phyloP scores from a whole-genome alignment of 768 basidiomycete species.

The Podaxis rugospora region DNA sequence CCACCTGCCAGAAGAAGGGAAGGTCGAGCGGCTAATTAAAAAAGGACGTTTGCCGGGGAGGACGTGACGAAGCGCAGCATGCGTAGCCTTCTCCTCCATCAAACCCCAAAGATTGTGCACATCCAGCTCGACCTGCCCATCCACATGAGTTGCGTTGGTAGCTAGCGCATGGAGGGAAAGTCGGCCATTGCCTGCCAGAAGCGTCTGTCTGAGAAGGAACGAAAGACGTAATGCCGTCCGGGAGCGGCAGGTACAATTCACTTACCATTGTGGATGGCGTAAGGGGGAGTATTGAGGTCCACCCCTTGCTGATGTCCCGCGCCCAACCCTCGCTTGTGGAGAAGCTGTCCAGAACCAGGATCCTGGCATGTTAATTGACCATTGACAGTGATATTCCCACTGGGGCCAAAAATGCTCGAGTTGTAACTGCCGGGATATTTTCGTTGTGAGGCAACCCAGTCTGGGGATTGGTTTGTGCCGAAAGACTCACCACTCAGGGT shows the following conservation, averaged over 20 bases:
- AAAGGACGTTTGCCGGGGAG: constrained; percentile 63
- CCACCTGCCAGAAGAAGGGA: constrained; percentile 65
- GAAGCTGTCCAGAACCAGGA: constrained; percentile 10
- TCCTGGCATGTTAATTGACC: constrained; percentile 50
- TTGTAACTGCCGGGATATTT: constrained; percentile 46
- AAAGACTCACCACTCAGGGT: constrained; percentile 60
- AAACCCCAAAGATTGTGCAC: constrained; percentile 69
- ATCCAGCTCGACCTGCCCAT: constrained; percentile 60
- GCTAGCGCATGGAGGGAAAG: constrained; percentile 56
- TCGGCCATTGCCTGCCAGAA: constrained; percentile 39
- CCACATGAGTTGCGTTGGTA: constrained; percentile 67
- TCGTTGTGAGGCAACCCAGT: constrained; percentile 2
- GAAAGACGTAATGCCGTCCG: constrained; percentile 1
- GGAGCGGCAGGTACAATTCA: constrained; percentile 4
- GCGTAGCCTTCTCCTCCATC: constrained; percentile 67
- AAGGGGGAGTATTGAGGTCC: constrained; percentile 56
- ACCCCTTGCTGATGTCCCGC: constrained; percentile 42
- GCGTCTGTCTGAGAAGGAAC: not conserved
- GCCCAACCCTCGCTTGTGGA: constrained; percentile 43
- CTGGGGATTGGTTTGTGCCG: not conserved
- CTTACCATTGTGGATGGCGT: constrained; percentile 69
- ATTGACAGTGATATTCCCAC: constrained; percentile 73
- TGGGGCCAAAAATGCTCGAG: constrained; percentile 53
- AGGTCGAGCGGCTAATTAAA: constrained; percentile 66
- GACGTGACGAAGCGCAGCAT: constrained; percentile 51